Base-by-base conservation (phyloP, 2,329 filamentous ascomycete species). In the Claviceps purpurea region DNA sequence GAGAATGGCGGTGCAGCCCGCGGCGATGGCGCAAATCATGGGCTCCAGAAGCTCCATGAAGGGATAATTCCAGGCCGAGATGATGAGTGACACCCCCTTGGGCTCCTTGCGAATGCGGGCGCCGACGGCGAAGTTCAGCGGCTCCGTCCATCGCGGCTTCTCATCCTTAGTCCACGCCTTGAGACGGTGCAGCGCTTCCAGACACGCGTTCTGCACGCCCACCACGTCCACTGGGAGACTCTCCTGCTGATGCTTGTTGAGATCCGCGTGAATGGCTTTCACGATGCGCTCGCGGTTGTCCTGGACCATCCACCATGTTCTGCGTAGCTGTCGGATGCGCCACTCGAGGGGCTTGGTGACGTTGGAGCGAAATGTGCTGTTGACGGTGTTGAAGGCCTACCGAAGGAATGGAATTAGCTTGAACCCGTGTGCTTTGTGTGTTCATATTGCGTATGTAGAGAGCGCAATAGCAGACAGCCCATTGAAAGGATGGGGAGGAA, bases 21-120 rank as follows among this genome's bases (percentile, higher is more conserved):
- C 71, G 2, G 70, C 64, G 18, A 74, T 70, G 16, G 71, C 71
- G 16, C 65, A 68, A 24, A 73, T 54, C 39, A 71, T 56, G 20
- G 71, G 70, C 50, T 67, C 62, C 0, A 74, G 48, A 0, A 64
- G 52, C 3, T 71, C 59, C 3, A 65, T 55, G 49, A 74, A 58
- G 1, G 72, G 72, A 18, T 68, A 74, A 53, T 75, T 75, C 72
- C 71, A 75, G 2, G 71, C 64, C 0, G 68, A 67, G 22, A 75
- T 69, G 43, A 75, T 66, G 10, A 75, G 63, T 0, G 64, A 62
- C 1, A 73, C 66, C 5, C 72, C 73, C 2, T 68, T 60, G 1
- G 72, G 72, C 55, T 74, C 70, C 47, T 69, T 68, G 11, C 69
- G 65, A 14, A 74, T 54, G 7, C 63, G 59, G 0, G 67, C 60